These are phyloP conservation scores for Aspergillus sclerotioniger DNA, from an alignment of 495 filamentous ascomycete genomes.

Conservation along the genomic window DNA sequence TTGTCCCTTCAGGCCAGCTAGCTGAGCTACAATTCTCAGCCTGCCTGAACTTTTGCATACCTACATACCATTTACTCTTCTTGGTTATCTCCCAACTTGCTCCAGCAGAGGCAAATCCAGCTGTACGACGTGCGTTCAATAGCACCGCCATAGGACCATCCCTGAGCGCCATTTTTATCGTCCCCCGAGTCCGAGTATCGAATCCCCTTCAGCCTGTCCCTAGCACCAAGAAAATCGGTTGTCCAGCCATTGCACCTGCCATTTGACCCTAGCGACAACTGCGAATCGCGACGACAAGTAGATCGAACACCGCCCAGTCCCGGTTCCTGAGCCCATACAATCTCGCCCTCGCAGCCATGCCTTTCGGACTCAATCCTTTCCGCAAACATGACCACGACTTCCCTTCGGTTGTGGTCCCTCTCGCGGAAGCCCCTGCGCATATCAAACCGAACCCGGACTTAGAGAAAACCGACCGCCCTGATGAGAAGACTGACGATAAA, in stretches of 20 bases:
- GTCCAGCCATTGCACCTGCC: slow-evolving; percentile 20
- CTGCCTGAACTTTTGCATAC: slow-evolving; percentile 8
- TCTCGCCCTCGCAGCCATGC: slow-evolving; percentile 23
- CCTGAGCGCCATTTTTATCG: not conserved
- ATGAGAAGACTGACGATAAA: slow-evolving; percentile 26
- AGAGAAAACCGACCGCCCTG: slow-evolving; percentile 28
- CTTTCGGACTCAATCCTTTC: slow-evolving; percentile 48
- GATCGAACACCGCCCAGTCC: not conserved
- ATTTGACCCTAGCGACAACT: slow-evolving; percentile 10
- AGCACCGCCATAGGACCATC: slow-evolving; percentile 13
- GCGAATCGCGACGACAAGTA: slow-evolving; percentile 9
- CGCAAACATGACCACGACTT: slow-evolving; percentile 49
- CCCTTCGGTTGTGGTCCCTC: slow-evolving; percentile 51
- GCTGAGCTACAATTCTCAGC: slow-evolving; percentile 5
- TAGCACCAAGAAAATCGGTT: slow-evolving; percentile 2
- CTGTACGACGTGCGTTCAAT: slow-evolving; percentile 14
- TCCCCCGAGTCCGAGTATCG: not conserved
- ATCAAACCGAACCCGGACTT: slow-evolving; percentile 22
- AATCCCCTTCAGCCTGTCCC: not conserved
- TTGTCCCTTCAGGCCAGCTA: slow-evolving; percentile 14
- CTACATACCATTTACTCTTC: slow-evolving; percentile 17
- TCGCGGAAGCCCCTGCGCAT: slow-evolving; percentile 42
- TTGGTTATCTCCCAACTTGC: slow-evolving; percentile 7
- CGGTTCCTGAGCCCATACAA: not conserved
- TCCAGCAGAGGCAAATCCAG: slow-evolving; percentile 11